Conservation (phyloP, 495 filamentous ascomycete genomes). For the Paragyromitra xinjiangensis region DNA sequence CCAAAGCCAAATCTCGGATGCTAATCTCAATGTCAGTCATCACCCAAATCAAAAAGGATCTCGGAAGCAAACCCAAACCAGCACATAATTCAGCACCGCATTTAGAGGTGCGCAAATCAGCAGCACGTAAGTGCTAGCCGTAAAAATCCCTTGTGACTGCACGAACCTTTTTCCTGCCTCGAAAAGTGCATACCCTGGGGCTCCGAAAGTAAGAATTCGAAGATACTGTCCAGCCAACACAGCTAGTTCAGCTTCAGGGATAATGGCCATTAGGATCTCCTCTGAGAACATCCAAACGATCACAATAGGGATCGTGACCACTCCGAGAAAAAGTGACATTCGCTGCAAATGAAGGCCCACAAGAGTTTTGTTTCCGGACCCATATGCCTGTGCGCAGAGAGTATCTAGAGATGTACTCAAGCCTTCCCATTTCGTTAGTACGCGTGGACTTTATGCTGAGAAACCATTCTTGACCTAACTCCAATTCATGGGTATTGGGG, state of each 20-base stretch:
- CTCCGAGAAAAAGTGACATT: constrained; percentile 73
- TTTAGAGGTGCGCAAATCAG: constrained; percentile 73
- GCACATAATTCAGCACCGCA: constrained; percentile 71
- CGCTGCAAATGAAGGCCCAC: constrained; percentile 77
- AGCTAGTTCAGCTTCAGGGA: constrained; percentile 71
- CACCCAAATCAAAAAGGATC: background rate
- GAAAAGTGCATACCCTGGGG: constrained; percentile 74
- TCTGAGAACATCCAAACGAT: constrained; percentile 68
- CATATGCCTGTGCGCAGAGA: constrained; percentile 78
- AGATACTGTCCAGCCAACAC: constrained; percentile 73
- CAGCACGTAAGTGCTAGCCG: constrained; percentile 72
- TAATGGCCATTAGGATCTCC: constrained; percentile 66
- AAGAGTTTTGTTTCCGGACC: constrained; percentile 71
- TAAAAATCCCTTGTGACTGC: constrained; percentile 76
- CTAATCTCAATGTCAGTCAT: constrained; percentile 54
- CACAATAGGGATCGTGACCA: constrained; percentile 70
- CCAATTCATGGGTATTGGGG: background rate
- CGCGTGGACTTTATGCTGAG: background rate
- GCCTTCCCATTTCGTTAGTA: constrained; percentile 54
- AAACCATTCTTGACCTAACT: background rate
- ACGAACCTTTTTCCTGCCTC: constrained; percentile 76
- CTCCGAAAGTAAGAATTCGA: constrained; percentile 69
- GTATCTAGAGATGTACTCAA: constrained; percentile 76
- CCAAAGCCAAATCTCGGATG: constrained; percentile 71
- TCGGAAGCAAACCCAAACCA: constrained; percentile 68